phyloP scores from a whole-genome alignment of 352 stramenopile genomes.

The Pilasporangium apinafurcum region DNA sequence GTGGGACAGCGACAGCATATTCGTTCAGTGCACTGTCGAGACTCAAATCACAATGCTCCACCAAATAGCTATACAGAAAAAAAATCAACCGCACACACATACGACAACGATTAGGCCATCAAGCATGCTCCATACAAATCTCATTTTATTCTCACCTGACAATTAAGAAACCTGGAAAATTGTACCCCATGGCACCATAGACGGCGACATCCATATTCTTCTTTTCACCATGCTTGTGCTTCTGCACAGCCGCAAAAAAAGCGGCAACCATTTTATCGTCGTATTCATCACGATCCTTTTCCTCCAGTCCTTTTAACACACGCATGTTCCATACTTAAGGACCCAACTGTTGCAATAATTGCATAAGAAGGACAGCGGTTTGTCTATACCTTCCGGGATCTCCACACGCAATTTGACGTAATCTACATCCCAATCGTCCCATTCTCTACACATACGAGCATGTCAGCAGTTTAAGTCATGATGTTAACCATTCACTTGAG shows the following conservation, averaged over 20 bases:
- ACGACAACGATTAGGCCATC: not conserved
- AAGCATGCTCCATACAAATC: not conserved
- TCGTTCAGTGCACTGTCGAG: slow-evolving; percentile 64
- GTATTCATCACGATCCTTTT: slow-evolving; percentile 22
- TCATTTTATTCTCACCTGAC: slow-evolving; percentile 34
- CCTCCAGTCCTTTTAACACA: slow-evolving; percentile 18
- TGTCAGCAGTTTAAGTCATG: not conserved
- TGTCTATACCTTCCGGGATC: slow-evolving; percentile 24
- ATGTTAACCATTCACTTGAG: not conserved
- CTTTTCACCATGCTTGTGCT: slow-evolving; percentile 48
- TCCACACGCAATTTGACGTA: slow-evolving; percentile 62
- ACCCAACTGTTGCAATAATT: not conserved
- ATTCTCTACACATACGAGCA: slow-evolving; percentile 41
- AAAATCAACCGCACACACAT: slow-evolving; percentile 1
- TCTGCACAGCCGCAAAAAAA: slow-evolving; percentile 54
- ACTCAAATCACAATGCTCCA: slow-evolving; percentile 57
- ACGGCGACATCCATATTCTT: slow-evolving; percentile 80
- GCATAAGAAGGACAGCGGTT: not conserved
- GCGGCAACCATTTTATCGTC: slow-evolving; percentile 48
- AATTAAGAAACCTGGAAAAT: slow-evolving; percentile 68
- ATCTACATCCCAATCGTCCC: slow-evolving; percentile 84
- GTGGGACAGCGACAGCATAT: slow-evolving; percentile 38
- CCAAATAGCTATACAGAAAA: slow-evolving; percentile 40
- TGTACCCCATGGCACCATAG: slow-evolving; percentile 56
- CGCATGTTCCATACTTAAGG: too few relatives aligned